phyloP scores from a whole-genome alignment of 2,329 filamentous ascomycete genomes.

The Fusarium praegraminearum region DNA sequence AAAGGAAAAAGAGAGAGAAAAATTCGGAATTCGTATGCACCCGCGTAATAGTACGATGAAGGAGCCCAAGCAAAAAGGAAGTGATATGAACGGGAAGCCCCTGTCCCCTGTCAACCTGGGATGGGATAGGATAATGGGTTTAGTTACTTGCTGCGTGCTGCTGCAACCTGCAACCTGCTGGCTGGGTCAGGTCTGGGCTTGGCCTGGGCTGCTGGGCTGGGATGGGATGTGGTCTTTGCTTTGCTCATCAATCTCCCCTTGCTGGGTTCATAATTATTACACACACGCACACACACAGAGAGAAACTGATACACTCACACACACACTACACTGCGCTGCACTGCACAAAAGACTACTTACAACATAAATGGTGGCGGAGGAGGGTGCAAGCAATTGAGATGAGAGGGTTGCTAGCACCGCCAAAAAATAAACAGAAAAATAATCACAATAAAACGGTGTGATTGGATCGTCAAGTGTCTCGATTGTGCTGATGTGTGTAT shows the following conservation, averaged over 20 bases:
- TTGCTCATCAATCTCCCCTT: constrained; percentile 44
- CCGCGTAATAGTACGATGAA: constrained; percentile 18
- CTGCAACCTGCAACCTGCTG: constrained; percentile 38
- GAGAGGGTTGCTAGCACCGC: neutral
- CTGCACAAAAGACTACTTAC: constrained; percentile 13
- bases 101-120: constrained; percentile 43
- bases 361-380: constrained; percentile 48
- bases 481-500: constrained; percentile 4
- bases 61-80: constrained; percentile 19
- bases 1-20: constrained; percentile 27
- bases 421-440: neutral
- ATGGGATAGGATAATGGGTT: constrained; percentile 1
- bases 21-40: constrained; percentile 19
- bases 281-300: constrained; percentile 12
- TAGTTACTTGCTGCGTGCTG: constrained; percentile 24
- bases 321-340: neutral
- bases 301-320: neutral
- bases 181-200: constrained; percentile 14
- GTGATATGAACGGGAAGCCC: constrained; percentile 40
- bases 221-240: constrained; percentile 38
- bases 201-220: neutral
- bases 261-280: constrained; percentile 35
- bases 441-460: constrained; percentile 26
- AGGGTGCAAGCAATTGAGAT: constrained; percentile 22
- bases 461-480: constrained; percentile 27